Base-by-base conservation (phyloP, 1,284 basidiomycete genomes). In the Sphagnurus paluster region DNA sequence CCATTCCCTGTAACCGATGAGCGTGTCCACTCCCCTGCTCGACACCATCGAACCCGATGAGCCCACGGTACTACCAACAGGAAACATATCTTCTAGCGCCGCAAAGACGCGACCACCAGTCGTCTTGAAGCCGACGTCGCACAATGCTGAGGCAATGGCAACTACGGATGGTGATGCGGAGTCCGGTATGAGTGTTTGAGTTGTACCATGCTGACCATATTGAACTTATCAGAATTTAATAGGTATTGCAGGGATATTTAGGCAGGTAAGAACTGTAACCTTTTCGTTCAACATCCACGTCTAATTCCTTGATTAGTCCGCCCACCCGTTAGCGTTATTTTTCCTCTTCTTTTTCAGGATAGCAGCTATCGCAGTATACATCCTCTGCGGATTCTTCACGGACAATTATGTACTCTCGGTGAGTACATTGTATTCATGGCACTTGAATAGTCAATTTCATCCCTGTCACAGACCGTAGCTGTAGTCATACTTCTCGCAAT, bases 401-500 rank as follows among this genome's bases (percentile, higher is more conserved):
- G 72, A 80, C 57, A 89, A 93, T 61, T 96, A 92, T 65, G 92
- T 95, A 16, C 75, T 96, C 45, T 90, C 90, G 34, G 92, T 93
- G 48, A 60, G 87, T 72, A 11, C 40, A 19, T 16, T 13, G 40
- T 9, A 16, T 33, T 33, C 11, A 2, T 26, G 35, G 39, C 10
- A 23, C 9, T 9, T 21, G n/a, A n/a, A n/a, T n/a, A n/a, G n/a
- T n/a, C n/a, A n/a, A n/a, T n/a, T 24, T 6, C 13, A 10, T 28
- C 23, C 50, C 13, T n/a, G 23, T 19, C 44, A n/a, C 28, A 95
- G 90, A 95, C 93, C 13, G 93, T 97, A 1, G 69, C 84, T 7
- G 93, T 97, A 0, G 94, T 97, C 17, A 84, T 96, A 1, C 73
- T 98, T 17, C 79, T 98, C 25, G 88, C 93, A 1, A 87, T 94